These are phyloP conservation scores for Chlorella sp. DNA, from an alignment of 139 green algal genomes.

Conservation along the genomic window DNA sequence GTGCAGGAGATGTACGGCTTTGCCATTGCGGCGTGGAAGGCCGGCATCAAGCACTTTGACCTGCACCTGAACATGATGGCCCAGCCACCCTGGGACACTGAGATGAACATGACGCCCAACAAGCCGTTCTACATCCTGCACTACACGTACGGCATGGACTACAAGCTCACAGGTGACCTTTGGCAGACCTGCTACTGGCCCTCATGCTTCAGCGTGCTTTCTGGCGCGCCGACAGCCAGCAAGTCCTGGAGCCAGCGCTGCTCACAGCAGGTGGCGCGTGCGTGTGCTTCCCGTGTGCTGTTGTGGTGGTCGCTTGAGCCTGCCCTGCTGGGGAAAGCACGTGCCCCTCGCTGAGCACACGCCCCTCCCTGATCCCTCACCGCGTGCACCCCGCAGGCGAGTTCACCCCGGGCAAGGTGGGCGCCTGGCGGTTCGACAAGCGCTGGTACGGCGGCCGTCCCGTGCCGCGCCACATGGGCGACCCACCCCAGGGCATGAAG, in stretches of 20 bases:
- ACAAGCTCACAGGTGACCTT: constrained; percentile 35
- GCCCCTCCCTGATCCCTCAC: no score
- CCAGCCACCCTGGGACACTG: constrained; percentile 86
- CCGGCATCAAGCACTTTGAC: constrained; percentile 54
- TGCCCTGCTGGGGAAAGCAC: no score
- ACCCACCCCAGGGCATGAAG: constrained; percentile 61
- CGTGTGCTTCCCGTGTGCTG: no score
- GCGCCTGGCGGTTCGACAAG: constrained; percentile 95
- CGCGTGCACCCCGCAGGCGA: no score
- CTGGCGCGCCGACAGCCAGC: no score
- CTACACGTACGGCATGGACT: constrained; percentile 97
- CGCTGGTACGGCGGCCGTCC: constrained; percentile 59
- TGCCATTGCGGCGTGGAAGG: constrained; percentile 58
- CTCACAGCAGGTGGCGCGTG: no score
- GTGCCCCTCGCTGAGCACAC: no score
- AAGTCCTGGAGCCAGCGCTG: no score
- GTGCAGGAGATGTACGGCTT: constrained; percentile 97
- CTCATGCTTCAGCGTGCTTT: no score
- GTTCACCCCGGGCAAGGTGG: constrained; percentile 79
- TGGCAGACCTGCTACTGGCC: no score
- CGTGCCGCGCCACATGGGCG: constrained; percentile 50
- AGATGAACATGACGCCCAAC: constrained; percentile 27
- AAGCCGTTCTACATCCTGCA: constrained; percentile 87
- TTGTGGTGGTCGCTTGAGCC: no score
- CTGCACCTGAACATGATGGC: constrained; percentile 57